Evolutionary conservation across 495 filamentous ascomycete species (phyloP), one percentile per base, ranked within the genome.

Genomic region (Tuber umbilicatum): DNA sequence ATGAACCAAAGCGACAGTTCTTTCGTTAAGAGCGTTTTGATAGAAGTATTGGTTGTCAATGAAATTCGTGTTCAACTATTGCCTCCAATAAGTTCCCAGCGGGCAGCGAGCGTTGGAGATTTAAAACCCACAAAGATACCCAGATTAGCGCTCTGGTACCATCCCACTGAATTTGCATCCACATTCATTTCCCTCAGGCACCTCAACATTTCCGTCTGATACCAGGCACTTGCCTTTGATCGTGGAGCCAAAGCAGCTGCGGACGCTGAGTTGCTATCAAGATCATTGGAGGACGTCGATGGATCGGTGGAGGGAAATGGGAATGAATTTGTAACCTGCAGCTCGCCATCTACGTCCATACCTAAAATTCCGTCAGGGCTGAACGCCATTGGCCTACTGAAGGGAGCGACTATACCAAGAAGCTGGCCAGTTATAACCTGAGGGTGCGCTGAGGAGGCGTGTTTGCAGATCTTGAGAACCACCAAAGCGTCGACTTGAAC

Each of bases 121-220:
- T 71, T 68, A 55, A 41, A 50, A 74, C 73, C 37, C 73, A 81
- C 88, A 75, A 98, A 99, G 87, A 97, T 97, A 82, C 95, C 96
- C 90, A 99, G 95, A 85, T 93, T 97, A 74, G 94, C 93, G 85
- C 94, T 97, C 73, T 93, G 97, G 85, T 99, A 99, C 94, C 94
- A 99, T 74, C 95, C 95, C 73, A 96, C 93, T 80, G 93, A 97
- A 86, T 98, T 97, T 76, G 95, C 95, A 84, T 99, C 95, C 73
- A 98, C 92, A 83, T 99, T 99, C 79, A 99, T 96, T 84, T 97
- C 96, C 82, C 94, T 89, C 50, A 99, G 87, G 84, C 93, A 94
- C 78, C 92, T 91, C 83, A 99, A 94, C 95, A 98, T 98, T 85
- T 99, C 96, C 75, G 90, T 91, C 85, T 97, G 94, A 84, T 99